Base-by-base conservation (phyloP, 345 rosid genomes). In the Eucalyptus rudis region DNA sequence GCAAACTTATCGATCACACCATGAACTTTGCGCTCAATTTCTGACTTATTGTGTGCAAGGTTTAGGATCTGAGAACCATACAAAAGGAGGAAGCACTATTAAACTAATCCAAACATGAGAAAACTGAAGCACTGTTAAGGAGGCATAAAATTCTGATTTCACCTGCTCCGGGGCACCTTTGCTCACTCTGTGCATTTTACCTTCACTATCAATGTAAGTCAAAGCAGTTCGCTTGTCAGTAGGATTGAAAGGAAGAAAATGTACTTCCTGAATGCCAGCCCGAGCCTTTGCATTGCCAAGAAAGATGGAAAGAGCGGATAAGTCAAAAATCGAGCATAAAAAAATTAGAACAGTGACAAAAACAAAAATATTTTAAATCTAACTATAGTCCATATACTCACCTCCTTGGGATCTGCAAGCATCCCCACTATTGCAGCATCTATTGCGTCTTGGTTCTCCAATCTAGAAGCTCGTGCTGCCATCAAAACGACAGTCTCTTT, bases 161-260 rank as follows among this genome's bases (percentile, higher is more conserved):
- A 98, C 99, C 98, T 98, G 99, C 92, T 98, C 99, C 8, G 99
- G 99, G 86, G 99, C 99, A 89, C 99, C 99, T 94, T 97, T 97
- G 93, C 99, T 97, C 89, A 97, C 99, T 93, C 99, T 94, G 85
- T 95, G 99, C 99, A 96, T 97, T 95, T 93, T 97, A 90, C 99
- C 98, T 40, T 93, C 92, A 91, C 89, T 33, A 87, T 96, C 99
- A 89, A 95, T 90, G 87, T 97, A 98, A 31, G 99, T 98, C 89
- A 98, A 91, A 76, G 99, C 99, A 27, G 99, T 98, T 87, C 99
- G 94, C 95, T 97, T 98, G 90, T 97, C 99, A 45, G 99, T 97
- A 49, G 99, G 99, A 89, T 98, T 98, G 90, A 98, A 98, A 6
- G 99, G 99, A 91, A 98, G 99, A 91, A 98, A 98, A 90, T 98